Conservation (phyloP, 129 eudicot species). For the Flaveria brownii region DNA sequence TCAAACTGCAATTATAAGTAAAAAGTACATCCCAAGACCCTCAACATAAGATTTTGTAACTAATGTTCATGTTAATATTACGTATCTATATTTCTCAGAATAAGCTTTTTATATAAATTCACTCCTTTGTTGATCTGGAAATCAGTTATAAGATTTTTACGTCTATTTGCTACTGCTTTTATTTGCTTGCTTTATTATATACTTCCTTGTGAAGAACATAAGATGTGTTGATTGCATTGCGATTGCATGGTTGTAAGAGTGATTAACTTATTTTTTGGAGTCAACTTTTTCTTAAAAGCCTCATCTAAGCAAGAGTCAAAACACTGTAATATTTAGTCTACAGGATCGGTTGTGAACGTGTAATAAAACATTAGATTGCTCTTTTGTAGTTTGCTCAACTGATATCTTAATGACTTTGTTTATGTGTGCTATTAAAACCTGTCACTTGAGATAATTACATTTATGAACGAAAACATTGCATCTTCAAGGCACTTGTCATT, state of each 20-base stretch:
- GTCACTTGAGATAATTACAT: not conserved
- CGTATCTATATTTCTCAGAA: too few species aligned
- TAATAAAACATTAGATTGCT: not conserved
- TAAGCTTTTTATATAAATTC: too few species aligned
- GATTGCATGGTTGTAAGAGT: not conserved
- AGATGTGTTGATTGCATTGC: too few species aligned
- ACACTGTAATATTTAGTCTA: not conserved
- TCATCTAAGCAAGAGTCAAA: not conserved
- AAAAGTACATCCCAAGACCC: too few species aligned
- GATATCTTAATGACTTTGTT: not conserved
- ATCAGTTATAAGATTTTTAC: too few species aligned
- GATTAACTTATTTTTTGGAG: not conserved
- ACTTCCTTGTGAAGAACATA: too few species aligned
- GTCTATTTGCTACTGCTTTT: too few species aligned
- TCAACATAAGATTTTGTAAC: too few species aligned
- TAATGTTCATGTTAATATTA: too few species aligned
- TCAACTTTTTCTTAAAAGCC: not conserved
- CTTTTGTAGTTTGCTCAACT: not conserved
- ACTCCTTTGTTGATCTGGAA: too few species aligned
- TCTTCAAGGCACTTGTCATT: conserved; percentile 44
- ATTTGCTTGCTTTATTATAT: too few species aligned
- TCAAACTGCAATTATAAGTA: too few species aligned
- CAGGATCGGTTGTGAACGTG: not conserved
- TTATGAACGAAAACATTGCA: conserved; percentile 35
- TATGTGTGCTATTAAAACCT: not conserved